Evolutionary conservation across 208 protist species (phyloP), one percentile per base, ranked within the genome.

Genomic region (Zelonia costaricensis): DNA sequence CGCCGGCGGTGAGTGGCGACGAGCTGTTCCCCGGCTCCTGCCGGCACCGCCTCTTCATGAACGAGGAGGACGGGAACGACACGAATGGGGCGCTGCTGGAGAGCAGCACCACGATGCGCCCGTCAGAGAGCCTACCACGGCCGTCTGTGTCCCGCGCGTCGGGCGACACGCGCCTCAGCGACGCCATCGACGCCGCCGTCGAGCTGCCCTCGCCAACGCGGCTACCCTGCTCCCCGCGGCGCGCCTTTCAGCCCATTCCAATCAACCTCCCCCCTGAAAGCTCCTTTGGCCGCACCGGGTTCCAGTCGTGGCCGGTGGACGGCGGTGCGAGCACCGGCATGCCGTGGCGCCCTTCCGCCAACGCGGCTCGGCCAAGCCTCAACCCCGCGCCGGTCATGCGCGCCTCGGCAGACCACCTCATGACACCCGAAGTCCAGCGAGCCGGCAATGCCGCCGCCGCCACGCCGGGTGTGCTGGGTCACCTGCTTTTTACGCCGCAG

Each of bases 401-500:
- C 38, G 12, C 12, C n/a, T 54, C 15, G 5, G 27, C 16, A 6
- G 20, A 38, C 3, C 52, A 55, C 44, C 62, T 77, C 12, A 49
- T 76, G 53, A 78, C 78, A n/a, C 74, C 78, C 1, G 68, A 76
- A 55, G 62, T 66, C 23, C 60, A 78, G 42, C 69, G 71, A 18
- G 44, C 43, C 12, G 48, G 33, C 22, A 30, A 59, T 44, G 20
- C 45, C 36, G 35, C 25, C 27, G 28, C n/a, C 28, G 18, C 54
- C 25, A 46, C 67, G 16, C 52, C 12, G 6, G 62, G 18, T 30
- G 22, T 36, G 6, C 44, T 48, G 38, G 28, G 46, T 52, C 57
- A 48, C 25, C 55, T 80, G 10, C 65, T 91, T 35, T 91, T 65
- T 55, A 94, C 88, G 13, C 88, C 88, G 5, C 81, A 91, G 53